Base-by-base conservation (phyloP, 108 stramenopile species). In the Schizochytrium sp. region DNA sequence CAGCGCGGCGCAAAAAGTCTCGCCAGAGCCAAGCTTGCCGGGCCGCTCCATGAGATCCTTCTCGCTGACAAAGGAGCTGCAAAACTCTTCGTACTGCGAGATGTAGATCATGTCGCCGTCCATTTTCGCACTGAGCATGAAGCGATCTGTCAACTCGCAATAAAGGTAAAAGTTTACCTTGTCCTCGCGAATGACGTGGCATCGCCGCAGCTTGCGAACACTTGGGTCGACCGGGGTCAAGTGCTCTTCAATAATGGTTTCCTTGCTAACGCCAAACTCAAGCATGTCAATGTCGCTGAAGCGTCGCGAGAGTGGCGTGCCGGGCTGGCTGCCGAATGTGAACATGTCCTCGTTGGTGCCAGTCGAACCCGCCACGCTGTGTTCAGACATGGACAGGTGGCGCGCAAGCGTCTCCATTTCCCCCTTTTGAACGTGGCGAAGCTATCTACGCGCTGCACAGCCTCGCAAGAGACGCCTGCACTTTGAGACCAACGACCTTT, bases 61-160 rank as follows among this genome's bases (percentile, higher is more conserved):
- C 76, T 83, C 51, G 76, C 51, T 83, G 14, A 18, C 18, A 53
- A 83, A 83, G 6, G 76, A 53, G 23, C 6, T 47, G n/a, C 48
- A 53, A 34, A 83, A 83, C 48, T 83, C 51, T 34, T 83, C 76
- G 76, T 83, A 83, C 51, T 83, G 76, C 19, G 48, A 53, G 23
- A 83, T 83, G 51, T 83, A 83, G 51, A 83, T 53, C 25, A 18
- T 53, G 25, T 47, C 51, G 76, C 51, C 51, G 2, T n/a, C 51
- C 76, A 83, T 83, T 12, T 83, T 53, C 8, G 76, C 76, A 53
- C 76, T 83, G 23, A 83, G 51, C 76, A 83, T 53, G 28, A 83
- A 83, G 51, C 51, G 12, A 53, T 28, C 51, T 6, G 45, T 83
- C n/a, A 45, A 8, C 51, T 83, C 76, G 76, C 51, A 53, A 23